Percentiles rank a stretch among this genome's conserved stretches.
phyloP scores from a whole-genome alignment of 2,329 filamentous ascomycete species.

The Laburnicola sp. region DNA sequence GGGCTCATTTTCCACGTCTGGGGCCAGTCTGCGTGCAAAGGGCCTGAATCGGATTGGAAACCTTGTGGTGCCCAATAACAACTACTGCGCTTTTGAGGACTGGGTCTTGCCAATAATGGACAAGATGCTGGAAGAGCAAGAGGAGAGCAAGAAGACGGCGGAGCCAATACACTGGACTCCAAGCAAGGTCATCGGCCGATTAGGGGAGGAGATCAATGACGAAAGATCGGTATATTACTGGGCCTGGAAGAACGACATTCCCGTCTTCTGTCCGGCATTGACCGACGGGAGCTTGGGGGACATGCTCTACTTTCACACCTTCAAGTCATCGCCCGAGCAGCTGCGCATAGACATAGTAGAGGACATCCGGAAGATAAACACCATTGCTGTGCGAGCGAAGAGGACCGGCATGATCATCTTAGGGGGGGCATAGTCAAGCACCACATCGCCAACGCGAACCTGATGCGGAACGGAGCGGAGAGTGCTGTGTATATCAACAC shows the following conservation, averaged over 20 bases:
- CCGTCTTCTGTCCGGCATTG: constrained; percentile 93
- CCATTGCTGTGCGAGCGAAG: constrained; percentile 83
- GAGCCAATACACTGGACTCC: constrained; percentile 88
- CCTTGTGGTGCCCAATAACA: constrained; percentile 91
- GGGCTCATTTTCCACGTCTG: constrained; percentile 77
- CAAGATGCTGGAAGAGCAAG: constrained; percentile 89
- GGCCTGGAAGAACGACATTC: constrained; percentile 96
- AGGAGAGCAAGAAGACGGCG: constrained; percentile 68
- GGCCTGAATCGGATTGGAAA: constrained; percentile 97
- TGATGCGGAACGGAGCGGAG: constrained; percentile 98
- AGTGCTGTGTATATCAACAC: constrained; percentile 98
- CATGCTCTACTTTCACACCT: constrained; percentile 99
- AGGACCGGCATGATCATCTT: constrained; percentile 93
- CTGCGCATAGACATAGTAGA: constrained; percentile 89
- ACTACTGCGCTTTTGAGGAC: constrained; percentile 97
- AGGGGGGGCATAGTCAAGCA: constrained; percentile 97
- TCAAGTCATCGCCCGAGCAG: constrained; percentile 79
- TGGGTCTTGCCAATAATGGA: constrained; percentile 97
- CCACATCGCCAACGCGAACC: constrained; percentile 94
- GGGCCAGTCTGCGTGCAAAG: constrained; percentile 75
- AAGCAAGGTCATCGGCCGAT: constrained; percentile 82
- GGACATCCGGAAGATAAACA: constrained; percentile 92
- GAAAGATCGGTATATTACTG: constrained; percentile 93
- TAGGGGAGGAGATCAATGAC: constrained; percentile 93
- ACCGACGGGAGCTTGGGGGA: constrained; percentile 95